phyloP scores from a whole-genome alignment of 2,329 filamentous ascomycete species.

The Colletotrichum liriopes region DNA sequence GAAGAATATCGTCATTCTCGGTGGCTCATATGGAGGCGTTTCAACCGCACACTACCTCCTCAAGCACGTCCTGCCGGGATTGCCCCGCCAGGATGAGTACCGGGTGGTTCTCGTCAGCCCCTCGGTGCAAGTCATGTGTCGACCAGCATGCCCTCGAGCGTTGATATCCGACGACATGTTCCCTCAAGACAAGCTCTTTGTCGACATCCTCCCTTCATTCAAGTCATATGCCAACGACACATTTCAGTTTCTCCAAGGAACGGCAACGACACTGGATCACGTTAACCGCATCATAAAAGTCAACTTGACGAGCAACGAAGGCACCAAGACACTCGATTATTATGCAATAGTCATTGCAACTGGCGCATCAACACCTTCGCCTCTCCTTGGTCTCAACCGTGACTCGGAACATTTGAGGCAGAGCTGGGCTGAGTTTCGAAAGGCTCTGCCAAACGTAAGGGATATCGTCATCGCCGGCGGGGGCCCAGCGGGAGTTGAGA shows the following conservation, averaged over 20 bases:
- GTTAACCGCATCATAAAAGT: slow-evolving; percentile 52
- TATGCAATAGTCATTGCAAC: slow-evolving; percentile 66
- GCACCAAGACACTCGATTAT: slow-evolving; percentile 51
- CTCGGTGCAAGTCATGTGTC: slow-evolving; percentile 58
- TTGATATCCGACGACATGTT: slow-evolving; percentile 63
- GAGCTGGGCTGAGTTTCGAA: slow-evolving; percentile 58
- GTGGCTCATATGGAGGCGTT: slow-evolving; percentile 67
- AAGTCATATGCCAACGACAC: slow-evolving; percentile 53
- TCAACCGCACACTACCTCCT: slow-evolving; percentile 68
- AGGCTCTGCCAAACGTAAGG: slow-evolving; percentile 56
- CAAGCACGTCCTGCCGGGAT: slow-evolving; percentile 63
- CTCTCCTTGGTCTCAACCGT: slow-evolving; percentile 57
- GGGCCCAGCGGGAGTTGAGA: slow-evolving; percentile 66
- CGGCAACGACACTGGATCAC: slow-evolving; percentile 55
- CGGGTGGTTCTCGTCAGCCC: slow-evolving; percentile 61
- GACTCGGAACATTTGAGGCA: slow-evolving; percentile 52
- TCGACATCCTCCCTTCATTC: slow-evolving; percentile 56
- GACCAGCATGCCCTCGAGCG: slow-evolving; percentile 62
- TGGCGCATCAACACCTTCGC: slow-evolving; percentile 61
- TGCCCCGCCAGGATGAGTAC: slow-evolving; percentile 54
- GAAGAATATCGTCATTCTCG: slow-evolving; percentile 66
- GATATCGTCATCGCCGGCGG: slow-evolving; percentile 65
- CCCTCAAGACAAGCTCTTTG: slow-evolving; percentile 61
- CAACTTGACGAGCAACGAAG: slow-evolving; percentile 4
- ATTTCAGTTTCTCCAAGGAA: slow-evolving; percentile 62